These are phyloP conservation scores for Zoysia matrella DNA, from an alignment of 202 grass and related monocot genomes.

Conservation along the genomic window DNA sequence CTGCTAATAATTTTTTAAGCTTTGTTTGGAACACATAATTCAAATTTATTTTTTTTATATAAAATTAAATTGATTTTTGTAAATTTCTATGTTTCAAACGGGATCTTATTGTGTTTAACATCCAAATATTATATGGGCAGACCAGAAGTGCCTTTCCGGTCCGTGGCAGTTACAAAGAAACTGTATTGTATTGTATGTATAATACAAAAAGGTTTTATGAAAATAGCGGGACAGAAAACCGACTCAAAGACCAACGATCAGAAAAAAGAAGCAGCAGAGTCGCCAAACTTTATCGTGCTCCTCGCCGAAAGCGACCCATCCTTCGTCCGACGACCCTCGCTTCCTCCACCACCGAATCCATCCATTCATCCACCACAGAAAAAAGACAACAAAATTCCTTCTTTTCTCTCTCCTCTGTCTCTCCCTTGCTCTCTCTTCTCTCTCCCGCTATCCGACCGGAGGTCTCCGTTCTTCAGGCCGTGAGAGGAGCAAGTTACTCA, in stretches of 20 bases:
- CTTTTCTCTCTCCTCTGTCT: no score
- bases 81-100: no score
- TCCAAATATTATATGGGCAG: no score
- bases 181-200: no score
- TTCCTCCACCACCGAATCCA: constrained; percentile 42
- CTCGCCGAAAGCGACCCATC: constrained; percentile 29
- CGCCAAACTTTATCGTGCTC: constrained; percentile 12
- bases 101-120: no score
- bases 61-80: no score
- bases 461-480: constrained; percentile 1
- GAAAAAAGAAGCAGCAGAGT: constrained; percentile 25
- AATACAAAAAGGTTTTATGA: not conserved
- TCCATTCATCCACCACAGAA: not conserved
- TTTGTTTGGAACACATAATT: no score
- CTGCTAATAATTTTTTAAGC: no score
- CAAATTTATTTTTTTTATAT: no score
- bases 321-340: constrained; percentile 1
- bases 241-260: constrained; percentile 8
- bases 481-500: not conserved
- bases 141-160: no score
- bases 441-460: not conserved
- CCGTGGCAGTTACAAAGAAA: not conserved
- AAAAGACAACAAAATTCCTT: constrained; percentile 1
- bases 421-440: no score
- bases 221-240: constrained; percentile 19